phyloP scores from a whole-genome alignment of 2,329 filamentous ascomycete species.

The Aspergillus spinulosporus region DNA sequence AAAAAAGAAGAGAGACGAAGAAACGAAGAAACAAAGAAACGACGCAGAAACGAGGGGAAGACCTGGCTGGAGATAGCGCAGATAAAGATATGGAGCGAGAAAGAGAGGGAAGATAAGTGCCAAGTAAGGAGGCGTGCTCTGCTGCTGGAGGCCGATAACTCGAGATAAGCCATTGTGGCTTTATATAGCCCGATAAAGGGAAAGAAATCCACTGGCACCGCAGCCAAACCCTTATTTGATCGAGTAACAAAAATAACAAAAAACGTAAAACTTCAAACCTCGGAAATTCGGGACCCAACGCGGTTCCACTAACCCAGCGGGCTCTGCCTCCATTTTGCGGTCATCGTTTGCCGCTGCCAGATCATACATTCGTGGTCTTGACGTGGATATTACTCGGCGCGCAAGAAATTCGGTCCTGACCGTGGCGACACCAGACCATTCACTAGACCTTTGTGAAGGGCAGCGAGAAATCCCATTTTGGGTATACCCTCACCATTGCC shows the following conservation, averaged over 20 bases:
- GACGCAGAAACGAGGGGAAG: background rate
- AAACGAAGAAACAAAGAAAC: background rate
- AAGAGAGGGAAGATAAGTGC: conserved; percentile 11
- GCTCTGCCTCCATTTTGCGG: background rate
- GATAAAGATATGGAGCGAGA: conserved; percentile 5
- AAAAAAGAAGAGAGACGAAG: conserved; percentile 9
- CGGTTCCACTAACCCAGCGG: conserved; percentile 20
- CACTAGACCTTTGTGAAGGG: background rate
- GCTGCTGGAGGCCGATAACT: conserved; percentile 11
- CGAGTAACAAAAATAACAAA: conserved; percentile 20
- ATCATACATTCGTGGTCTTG: conserved; percentile 7
- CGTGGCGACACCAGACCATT: background rate
- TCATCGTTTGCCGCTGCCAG: conserved; percentile 1
- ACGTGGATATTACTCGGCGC: background rate
- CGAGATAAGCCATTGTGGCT: conserved; percentile 5
- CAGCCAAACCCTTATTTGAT: conserved; percentile 8
- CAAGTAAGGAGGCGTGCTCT: background rate
- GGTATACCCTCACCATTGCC: conserved; percentile 29
- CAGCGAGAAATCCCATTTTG: background rate
- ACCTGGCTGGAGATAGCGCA: conserved; percentile 5
- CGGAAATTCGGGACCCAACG: background rate
- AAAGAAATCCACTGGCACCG: background rate
- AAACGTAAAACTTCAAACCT: conserved; percentile 7
- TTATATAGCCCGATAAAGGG: conserved; percentile 13
- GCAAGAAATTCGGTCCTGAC: background rate